Conservation (phyloP, 2,329 filamentous ascomycete genomes). For the Trichothecium sympodiale region DNA sequence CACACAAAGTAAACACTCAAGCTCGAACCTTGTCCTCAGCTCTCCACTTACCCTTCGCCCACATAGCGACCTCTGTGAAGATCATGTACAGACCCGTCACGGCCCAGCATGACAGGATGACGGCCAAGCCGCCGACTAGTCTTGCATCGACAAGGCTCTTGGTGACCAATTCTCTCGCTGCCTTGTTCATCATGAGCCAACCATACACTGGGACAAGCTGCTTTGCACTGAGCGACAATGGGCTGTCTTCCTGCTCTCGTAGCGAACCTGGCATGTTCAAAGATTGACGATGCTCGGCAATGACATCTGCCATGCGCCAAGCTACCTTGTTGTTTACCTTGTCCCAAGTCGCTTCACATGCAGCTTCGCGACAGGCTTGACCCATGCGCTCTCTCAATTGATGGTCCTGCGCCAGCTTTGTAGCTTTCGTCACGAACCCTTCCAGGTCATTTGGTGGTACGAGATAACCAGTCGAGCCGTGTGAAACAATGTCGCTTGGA, state of each 20-base stretch:
- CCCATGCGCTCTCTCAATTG: slow-evolving; percentile 33
- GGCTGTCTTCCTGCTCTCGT: neutral
- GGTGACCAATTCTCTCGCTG: slow-evolving; percentile 22
- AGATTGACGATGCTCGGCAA: slow-evolving; percentile 28
- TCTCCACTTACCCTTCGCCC: slow-evolving; percentile 22
- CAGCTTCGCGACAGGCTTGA: slow-evolving; percentile 38
- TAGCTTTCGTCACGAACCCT: slow-evolving; percentile 42
- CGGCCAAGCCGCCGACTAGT: slow-evolving; percentile 30
- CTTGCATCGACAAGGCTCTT: slow-evolving; percentile 29
- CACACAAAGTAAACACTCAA: too few species aligned
- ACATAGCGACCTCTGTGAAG: slow-evolving; percentile 34
- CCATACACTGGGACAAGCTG: slow-evolving; percentile 27
- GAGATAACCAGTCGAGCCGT: slow-evolving; percentile 50
- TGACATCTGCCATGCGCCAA: slow-evolving; percentile 47
- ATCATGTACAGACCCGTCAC: slow-evolving; percentile 36
- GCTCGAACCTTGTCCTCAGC: slow-evolving; percentile 1
- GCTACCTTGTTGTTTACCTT: slow-evolving; percentile 62
- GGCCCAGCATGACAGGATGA: slow-evolving; percentile 38
- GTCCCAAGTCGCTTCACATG: slow-evolving; percentile 57
- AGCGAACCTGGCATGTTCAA: neutral
- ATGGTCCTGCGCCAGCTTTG: slow-evolving; percentile 34
- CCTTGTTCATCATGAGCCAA: slow-evolving; percentile 32
- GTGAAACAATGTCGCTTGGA: slow-evolving; percentile 53
- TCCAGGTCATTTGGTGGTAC: slow-evolving; percentile 48
- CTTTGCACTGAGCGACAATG: slow-evolving; percentile 8